A percentile compares a stretch with the other conserved stretches of the same genome.
These are phyloP conservation scores for Pistacia integerrima DNA, from an alignment of 345 rosid species.

Conservation along the genomic window DNA sequence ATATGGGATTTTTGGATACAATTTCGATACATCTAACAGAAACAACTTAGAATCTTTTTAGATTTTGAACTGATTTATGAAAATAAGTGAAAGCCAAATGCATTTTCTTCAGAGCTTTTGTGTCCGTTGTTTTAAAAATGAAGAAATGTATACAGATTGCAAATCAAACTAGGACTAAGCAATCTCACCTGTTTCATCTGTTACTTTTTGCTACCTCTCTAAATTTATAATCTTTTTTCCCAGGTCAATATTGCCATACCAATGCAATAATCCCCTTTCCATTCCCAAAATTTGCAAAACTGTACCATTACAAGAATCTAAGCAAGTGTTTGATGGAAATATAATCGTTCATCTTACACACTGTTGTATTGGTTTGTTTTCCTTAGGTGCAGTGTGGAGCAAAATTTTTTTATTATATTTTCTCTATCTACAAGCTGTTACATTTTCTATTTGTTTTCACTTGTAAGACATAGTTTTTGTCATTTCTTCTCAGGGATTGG, in stretches of 20 bases:
- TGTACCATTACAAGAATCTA: not conserved
- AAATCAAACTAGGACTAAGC: not conserved
- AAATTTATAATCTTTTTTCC: not conserved
- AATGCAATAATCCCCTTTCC: not conserved
- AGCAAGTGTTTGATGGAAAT: not conserved
- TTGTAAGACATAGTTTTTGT: conserved; percentile 10
- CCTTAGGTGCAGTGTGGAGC: not conserved
- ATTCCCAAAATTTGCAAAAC: not conserved
- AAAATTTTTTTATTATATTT: not conserved
- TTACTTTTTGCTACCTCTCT: not conserved
- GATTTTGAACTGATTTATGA: not conserved
- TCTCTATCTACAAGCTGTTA: not conserved
- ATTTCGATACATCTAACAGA: not conserved
- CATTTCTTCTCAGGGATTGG: conserved; percentile 76
- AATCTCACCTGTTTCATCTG: not conserved
- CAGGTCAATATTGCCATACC: not conserved
- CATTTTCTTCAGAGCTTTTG: not conserved
- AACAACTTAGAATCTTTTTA: not conserved
- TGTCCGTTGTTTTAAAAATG: not conserved
- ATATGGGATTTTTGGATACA: too few species aligned
- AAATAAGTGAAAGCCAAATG: not conserved
- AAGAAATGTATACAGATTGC: not conserved
- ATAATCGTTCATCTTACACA: not conserved
- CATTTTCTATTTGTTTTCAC: not conserved
- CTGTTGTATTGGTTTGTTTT: not conserved